Percentiles rank a stretch among this genome's conserved stretches.
Evolutionary conservation across 2,329 filamentous ascomycete genomes (phyloP).

Genomic region (Monosporascus cannonballus): DNA sequence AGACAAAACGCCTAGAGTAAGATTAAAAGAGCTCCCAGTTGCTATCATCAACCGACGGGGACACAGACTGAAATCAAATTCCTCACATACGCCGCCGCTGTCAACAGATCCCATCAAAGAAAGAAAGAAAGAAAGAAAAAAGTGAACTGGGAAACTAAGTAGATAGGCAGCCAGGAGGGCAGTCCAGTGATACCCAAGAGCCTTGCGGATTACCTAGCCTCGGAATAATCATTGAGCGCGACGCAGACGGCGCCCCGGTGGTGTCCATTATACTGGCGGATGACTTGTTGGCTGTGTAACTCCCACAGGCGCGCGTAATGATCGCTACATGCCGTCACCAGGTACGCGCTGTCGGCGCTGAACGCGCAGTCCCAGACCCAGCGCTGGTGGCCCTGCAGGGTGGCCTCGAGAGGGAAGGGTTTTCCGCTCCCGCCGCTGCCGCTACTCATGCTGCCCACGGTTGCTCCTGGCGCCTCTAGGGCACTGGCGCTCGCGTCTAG

Average conservation of each 20-base stretch:
- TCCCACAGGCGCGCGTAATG: slow-evolving; percentile 94
- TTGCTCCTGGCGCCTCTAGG: slow-evolving; percentile 8
- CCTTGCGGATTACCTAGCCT: slow-evolving; percentile 34
- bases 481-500: slow-evolving; percentile 1
- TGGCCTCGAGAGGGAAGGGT: slow-evolving; percentile 77
- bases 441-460: slow-evolving; percentile 4
- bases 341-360: slow-evolving; percentile 84
- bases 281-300: slow-evolving; percentile 77
- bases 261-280: slow-evolving; percentile 91
- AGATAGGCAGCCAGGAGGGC: no score
- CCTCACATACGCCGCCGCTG: not conserved
- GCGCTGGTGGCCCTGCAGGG: slow-evolving; percentile 81
- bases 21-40: no score
- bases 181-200: no score
- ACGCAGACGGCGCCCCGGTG: slow-evolving; percentile 90
- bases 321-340: slow-evolving; percentile 89
- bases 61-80: not conserved
- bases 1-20: no score
- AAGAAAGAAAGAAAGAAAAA: not conserved
- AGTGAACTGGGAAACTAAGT: no score
- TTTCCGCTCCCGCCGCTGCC: slow-evolving; percentile 24
- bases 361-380: slow-evolving; percentile 99
- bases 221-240: slow-evolving; percentile 80
- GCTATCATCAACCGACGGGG: not conserved
- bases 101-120: not conserved